Conservation (phyloP, 148 eudicot species). For the Rhododendron molle region DNA sequence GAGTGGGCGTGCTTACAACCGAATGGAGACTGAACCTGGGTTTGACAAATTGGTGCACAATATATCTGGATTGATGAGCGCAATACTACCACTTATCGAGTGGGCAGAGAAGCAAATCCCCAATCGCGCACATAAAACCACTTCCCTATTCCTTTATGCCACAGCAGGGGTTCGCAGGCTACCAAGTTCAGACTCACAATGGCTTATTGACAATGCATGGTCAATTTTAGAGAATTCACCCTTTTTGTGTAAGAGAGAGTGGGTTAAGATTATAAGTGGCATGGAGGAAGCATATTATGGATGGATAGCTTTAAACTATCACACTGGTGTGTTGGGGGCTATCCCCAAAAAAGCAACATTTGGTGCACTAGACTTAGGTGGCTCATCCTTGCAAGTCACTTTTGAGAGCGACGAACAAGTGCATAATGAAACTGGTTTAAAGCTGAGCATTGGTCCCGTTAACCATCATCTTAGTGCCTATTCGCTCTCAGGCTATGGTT, state of each 20-base stretch:
- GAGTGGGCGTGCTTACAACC: conserved; percentile 84
- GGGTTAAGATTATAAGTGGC: conserved; percentile 90
- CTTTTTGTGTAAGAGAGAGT: conserved; percentile 68
- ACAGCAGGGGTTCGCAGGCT: conserved; percentile 98
- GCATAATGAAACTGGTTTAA: conserved; percentile 63
- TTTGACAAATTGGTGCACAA: conserved; percentile 91
- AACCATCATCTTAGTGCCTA: conserved; percentile 93
- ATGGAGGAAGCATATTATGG: conserved; percentile 98
- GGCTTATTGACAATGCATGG: conserved; percentile 88
- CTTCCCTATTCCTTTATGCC: conserved; percentile 84
- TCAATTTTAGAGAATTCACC: conserved; percentile 62
- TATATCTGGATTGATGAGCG: conserved; percentile 58
- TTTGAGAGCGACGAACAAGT: conserved; percentile 69
- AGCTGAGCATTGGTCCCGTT: conserved; percentile 83
- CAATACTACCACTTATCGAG: conserved; percentile 71
- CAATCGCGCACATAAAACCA: conserved; percentile 57
- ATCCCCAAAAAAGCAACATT: conserved; percentile 67
- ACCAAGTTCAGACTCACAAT: conserved; percentile 74
- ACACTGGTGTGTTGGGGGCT: conserved; percentile 62
- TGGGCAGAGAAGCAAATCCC: conserved; percentile 99
- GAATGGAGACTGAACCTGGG: conserved; percentile 99
- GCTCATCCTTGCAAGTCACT: conserved; percentile 95
- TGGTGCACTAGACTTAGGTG: conserved; percentile 98
- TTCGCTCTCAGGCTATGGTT: conserved; percentile 90
- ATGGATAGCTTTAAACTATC: conserved; percentile 95